Conservation (phyloP, 306 rosid genomes). For the Fragaria ananassa region DNA sequence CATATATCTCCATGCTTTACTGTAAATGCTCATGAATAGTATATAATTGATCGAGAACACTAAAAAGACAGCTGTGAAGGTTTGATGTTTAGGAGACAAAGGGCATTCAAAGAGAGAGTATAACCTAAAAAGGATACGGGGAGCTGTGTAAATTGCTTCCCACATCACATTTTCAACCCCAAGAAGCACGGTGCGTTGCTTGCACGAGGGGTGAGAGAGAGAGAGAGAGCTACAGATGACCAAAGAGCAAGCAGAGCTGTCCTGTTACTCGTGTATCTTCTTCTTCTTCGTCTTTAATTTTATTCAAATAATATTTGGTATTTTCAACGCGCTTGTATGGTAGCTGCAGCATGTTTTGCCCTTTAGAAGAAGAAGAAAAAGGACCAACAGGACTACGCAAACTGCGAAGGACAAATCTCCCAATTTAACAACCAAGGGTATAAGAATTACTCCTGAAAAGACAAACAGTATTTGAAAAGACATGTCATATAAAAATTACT, state of each 20-base stretch:
- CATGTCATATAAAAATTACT: too few relatives aligned
- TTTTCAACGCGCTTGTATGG: slow-evolving; percentile 9
- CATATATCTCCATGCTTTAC: background rate
- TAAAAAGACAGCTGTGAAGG: slow-evolving; percentile 58
- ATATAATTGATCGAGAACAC: slow-evolving; percentile 9
- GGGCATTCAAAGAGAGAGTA: slow-evolving; percentile 28
- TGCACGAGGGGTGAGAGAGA: slow-evolving; percentile 24
- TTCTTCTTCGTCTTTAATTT: background rate
- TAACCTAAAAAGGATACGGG: slow-evolving; percentile 25
- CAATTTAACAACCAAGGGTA: too few relatives aligned
- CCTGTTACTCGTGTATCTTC: background rate
- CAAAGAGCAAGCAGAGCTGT: background rate
- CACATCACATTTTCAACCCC: slow-evolving; percentile 36
- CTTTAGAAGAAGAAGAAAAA: background rate
- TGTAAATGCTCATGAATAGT: slow-evolving; percentile 1
- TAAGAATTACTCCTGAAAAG: too few relatives aligned
- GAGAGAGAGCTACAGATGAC: background rate
- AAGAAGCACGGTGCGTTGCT: slow-evolving; percentile 54
- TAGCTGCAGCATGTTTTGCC: slow-evolving; percentile 5
- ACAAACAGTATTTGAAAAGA: too few relatives aligned
- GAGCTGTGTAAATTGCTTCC: slow-evolving; percentile 38
- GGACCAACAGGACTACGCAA: background rate
- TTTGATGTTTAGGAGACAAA: slow-evolving; percentile 53
- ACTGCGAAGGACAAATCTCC: too few relatives aligned
- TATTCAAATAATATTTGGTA: background rate